Evolutionary conservation across 2,329 filamentous ascomycete species (phyloP), one percentile per base, ranked within the genome.

Genomic region (Penicillium palitans): DNA sequence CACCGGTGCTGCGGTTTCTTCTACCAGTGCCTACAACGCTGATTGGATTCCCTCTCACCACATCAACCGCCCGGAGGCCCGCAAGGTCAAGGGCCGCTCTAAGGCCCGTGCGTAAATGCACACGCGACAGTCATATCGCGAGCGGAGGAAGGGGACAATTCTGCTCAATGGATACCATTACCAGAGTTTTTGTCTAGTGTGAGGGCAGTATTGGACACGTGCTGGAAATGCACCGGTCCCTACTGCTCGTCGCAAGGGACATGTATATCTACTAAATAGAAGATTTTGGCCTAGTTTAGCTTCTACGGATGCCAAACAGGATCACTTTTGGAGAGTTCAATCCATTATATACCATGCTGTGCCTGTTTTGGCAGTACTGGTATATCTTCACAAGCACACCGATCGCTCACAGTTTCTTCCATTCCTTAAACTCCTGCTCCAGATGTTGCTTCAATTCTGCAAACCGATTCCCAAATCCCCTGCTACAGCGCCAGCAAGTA

Each of bases 41-140:
- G 91, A 88, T 81, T 97, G 93, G 93, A 96, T 97, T 69, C 92
- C 93, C 31, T 86, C 87, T 62, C 87, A 90, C 75, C 93, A 98
- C 79, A 86, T 97, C 76, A 90, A 93, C 81, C 88, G 90, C 68
- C 93, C 93, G 39, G 83, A 89, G 67, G 89, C 85, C 47, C 81
- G 81, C 68, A 82, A 85, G 66, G 81, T 87, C 56, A 83, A 84
- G 71, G 81, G 82, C 60, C 74, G 74, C 58, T 70, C 73, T 55
- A 75, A 75, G 71, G 70, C 57, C 63, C 74, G 73, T 61, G 65
- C 68, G 39, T 75, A 72, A 65, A 65, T 56, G 42, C 46, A 58
- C 25, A 33, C 54, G 49, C 29, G 44, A 56, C 44, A 55, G 13
- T 19, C 25, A 39, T 50, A 8, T 37, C 8, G 53, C n/a, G 21